Evolutionary conservation across 495 filamentous ascomycete genomes (phyloP).

Genomic region (Penicillium tannophilum): DNA sequence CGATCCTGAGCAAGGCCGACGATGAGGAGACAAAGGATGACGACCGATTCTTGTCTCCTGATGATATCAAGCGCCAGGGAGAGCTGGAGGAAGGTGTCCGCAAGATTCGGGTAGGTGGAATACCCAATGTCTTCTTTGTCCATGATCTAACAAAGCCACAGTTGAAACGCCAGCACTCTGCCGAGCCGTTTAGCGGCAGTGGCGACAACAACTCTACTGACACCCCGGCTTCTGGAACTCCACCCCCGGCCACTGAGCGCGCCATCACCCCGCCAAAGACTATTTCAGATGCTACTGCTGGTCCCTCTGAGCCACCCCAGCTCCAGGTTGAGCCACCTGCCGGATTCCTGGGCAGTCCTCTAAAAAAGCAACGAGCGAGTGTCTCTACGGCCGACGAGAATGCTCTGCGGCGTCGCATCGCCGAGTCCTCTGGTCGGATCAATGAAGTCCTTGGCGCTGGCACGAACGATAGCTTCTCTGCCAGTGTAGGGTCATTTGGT

Average conservation of each 20-base stretch:
- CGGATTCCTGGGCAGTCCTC: conserved; percentile 68
- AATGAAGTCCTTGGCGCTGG: conserved; percentile 36
- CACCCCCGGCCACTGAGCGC: conserved; percentile 38
- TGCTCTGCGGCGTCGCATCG: conserved; percentile 50
- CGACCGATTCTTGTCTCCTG: conserved; percentile 61
- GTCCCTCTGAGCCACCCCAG: conserved; percentile 31
- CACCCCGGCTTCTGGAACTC: conserved; percentile 46
- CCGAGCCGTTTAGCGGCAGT: conserved; percentile 65
- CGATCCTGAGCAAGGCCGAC: conserved; percentile 62
- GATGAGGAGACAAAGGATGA: conserved; percentile 74
- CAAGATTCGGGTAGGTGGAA: conserved; percentile 78
- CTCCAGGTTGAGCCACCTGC: conserved; percentile 40
- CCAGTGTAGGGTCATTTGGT: conserved; percentile 17
- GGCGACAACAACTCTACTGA: conserved; percentile 41
- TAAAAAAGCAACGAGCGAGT: conserved; percentile 81
- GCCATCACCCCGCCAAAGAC: conserved; percentile 46
- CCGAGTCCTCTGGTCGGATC: conserved; percentile 42
- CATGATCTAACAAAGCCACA: conserved; percentile 38
- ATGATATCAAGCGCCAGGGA: conserved; percentile 80
- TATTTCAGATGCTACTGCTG: conserved; percentile 17
- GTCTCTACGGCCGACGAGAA: conserved; percentile 63
- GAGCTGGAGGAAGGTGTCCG: conserved; percentile 89
- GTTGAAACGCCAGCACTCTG: conserved; percentile 95
- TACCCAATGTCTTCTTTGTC: neutral
- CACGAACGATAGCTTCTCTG: conserved; percentile 14